These are phyloP conservation scores for Lentinula sp. DNA, from an alignment of 768 basidiomycete species.

Conservation along the genomic window DNA sequence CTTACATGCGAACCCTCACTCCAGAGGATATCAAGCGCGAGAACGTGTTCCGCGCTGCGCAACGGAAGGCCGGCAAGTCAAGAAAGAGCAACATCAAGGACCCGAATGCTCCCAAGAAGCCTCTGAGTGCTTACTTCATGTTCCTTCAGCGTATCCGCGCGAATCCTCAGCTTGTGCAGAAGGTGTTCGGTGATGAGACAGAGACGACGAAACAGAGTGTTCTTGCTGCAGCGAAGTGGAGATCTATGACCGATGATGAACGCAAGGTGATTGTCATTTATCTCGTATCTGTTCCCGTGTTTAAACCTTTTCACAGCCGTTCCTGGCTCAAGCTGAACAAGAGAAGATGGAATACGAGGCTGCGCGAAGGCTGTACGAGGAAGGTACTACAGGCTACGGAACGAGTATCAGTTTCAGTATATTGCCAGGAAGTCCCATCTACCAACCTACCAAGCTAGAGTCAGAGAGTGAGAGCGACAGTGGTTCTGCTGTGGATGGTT, in stretches of 20 bases:
- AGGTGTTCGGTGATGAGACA: conserved; percentile 84
- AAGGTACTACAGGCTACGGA: conserved; percentile 62
- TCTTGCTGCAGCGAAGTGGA: conserved; percentile 88
- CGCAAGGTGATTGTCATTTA: conserved; percentile 56
- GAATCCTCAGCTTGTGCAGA: conserved; percentile 63
- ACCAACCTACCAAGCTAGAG: conserved; percentile 57
- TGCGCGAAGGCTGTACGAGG: conserved; percentile 82
- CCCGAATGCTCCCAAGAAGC: conserved; percentile 95
- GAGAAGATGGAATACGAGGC: conserved; percentile 94
- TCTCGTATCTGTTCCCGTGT: conserved; percentile 6
- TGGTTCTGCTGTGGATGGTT: conserved; percentile 27
- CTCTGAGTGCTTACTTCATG: conserved; percentile 91
- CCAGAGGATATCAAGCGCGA: conserved; percentile 94
- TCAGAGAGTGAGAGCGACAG: conserved; percentile 65
- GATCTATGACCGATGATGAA: conserved; percentile 89
- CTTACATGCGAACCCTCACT: conserved; percentile 84
- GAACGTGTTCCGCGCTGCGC: conserved; percentile 86
- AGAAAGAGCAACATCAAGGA: conserved; percentile 94
- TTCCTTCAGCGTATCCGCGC: conserved; percentile 88
- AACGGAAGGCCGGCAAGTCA: conserved; percentile 89
- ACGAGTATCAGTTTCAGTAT: conserved; percentile 82
- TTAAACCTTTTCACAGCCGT: conserved; percentile 50
- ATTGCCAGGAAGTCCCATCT: conserved; percentile 61
- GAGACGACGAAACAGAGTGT: conserved; percentile 96
- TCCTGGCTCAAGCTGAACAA: conserved; percentile 88